phyloP scores from a whole-genome alignment of 805 yeast genomes.

The Sugiyamaella smithiae region DNA sequence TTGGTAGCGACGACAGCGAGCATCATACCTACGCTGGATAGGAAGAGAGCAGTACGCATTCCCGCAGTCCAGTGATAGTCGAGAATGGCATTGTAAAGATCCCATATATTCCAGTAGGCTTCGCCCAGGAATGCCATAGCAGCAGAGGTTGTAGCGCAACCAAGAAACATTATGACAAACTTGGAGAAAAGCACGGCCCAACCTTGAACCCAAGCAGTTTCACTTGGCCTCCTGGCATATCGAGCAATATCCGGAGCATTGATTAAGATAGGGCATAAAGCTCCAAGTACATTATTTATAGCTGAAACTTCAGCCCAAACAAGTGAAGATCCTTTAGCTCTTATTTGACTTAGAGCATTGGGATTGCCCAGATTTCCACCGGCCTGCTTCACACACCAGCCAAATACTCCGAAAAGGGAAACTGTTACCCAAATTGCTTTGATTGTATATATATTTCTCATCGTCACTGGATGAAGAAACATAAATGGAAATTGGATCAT shows the following conservation, averaged over 20 bases:
- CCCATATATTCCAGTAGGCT: conserved; percentile 2
- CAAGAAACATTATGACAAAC: conserved; percentile 5
- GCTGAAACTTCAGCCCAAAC: conserved; percentile 4
- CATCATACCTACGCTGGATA: not conserved
- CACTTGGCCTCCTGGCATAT: conserved; percentile 2
- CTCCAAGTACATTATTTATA: conserved; percentile 3
- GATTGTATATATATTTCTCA: not conserved
- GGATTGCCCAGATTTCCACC: not conserved
- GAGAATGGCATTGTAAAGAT: not conserved
- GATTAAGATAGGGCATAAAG: conserved; percentile 1
- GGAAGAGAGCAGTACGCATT: not conserved
- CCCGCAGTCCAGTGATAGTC: not conserved
- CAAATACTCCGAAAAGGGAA: not conserved
- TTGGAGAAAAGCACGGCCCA: conserved; percentile 9
- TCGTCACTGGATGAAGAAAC: conserved; percentile 1
- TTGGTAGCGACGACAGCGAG: not conserved
- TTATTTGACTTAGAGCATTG: not conserved
- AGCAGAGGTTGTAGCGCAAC: conserved; percentile 1
- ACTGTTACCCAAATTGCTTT: not conserved
- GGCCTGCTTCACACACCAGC: not conserved
- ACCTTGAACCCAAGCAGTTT: conserved; percentile 8
- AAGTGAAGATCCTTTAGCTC: not conserved
- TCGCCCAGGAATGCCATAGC: not conserved
- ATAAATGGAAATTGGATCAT: not conserved
- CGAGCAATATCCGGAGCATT: conserved; percentile 7